Conservation (phyloP, 225 moss, liverwort and hornwort species). For the Marchantia polymorpha region DNA sequence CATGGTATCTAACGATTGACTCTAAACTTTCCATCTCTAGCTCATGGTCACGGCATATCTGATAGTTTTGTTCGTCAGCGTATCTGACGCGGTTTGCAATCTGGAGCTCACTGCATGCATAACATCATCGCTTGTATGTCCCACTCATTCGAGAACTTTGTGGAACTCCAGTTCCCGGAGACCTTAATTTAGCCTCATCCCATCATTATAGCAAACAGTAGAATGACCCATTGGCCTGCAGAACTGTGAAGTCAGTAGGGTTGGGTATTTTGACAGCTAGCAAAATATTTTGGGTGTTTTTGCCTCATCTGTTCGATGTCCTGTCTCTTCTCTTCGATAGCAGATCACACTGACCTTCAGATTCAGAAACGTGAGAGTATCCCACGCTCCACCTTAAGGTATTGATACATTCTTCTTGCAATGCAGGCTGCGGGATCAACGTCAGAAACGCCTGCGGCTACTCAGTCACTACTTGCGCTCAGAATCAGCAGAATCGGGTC, state of each 20-base stretch:
- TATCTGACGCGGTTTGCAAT: neutral
- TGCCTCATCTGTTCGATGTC: too few relatives aligned
- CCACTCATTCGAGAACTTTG: too few relatives aligned
- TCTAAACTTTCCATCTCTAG: too few relatives aligned
- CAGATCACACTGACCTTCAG: neutral
- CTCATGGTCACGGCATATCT: neutral
- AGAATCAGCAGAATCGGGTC: neutral
- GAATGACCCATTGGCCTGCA: too few relatives aligned
- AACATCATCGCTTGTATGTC: too few relatives aligned
- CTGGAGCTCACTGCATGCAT: neutral
- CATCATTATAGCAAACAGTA: too few relatives aligned
- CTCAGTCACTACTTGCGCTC: constrained; percentile 22
- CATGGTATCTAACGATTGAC: neutral
- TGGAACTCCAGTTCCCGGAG: too few relatives aligned
- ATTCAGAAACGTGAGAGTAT: neutral
- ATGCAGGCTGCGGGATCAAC: constrained; percentile 26
- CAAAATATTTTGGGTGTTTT: too few relatives aligned
- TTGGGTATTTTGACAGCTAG: neutral
- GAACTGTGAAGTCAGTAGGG: too few relatives aligned
- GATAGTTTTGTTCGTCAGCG: neutral
- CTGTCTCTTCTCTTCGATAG: too few relatives aligned
- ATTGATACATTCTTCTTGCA: neutral
- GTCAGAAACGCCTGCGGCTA: constrained; percentile 23
- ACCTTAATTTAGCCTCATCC: too few relatives aligned
- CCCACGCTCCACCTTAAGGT: neutral